Evolutionary conservation across 2,329 filamentous ascomycete genomes (phyloP), one percentile per base, ranked within the genome.

Genomic region (Septoria petroselini): DNA sequence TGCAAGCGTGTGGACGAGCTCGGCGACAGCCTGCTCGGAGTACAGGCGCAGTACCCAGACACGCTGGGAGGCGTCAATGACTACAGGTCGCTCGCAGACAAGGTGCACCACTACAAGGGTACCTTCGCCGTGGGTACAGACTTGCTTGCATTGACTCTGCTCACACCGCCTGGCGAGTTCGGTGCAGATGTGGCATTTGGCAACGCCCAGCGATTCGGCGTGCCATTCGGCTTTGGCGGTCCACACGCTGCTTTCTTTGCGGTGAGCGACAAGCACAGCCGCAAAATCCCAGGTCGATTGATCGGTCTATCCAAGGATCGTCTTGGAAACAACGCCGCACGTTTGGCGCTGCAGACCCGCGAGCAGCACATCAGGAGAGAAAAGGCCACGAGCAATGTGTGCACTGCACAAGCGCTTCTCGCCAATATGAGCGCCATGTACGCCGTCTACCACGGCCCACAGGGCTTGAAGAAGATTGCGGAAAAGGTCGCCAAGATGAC

Each of bases 201-300:
- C 59, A 95, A 85, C 65, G 84, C 91, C 12, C 91, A 97, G 73
- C 79, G 91, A 51, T 86, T 96, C 54, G 91, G 91, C 68, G 88
- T 97, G 9, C 91, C 91, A 2, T 82, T 96, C 66, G 91, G 91
- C 41, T 94, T 85, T 62, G 91, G 91, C 63, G 91, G 91, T 15
- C 91, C 91, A n/a, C 91, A 96, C 65, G 91, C 91, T 19, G 91
- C 91, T 14, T 97, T 97, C 79, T 96, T 97, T 68, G 88, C 91
- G 15, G 90, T 91, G 47, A 82, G 82, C 47, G 91, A 96, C 41
- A 88, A 91, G 71, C 83, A 91, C 73, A 96, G 96, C 81, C 81
- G 91, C 53, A 95, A 94, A 73, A 91, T 96, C 57, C 91, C 91
- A 3, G 91, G 91, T 35, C 86, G 91, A 59, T 74, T 96, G 23